A percentile compares a stretch with the other conserved stretches of the same genome.
Conservation (phyloP, 441 rosid genomes). For the Dalechampia spathulata region DNA sequence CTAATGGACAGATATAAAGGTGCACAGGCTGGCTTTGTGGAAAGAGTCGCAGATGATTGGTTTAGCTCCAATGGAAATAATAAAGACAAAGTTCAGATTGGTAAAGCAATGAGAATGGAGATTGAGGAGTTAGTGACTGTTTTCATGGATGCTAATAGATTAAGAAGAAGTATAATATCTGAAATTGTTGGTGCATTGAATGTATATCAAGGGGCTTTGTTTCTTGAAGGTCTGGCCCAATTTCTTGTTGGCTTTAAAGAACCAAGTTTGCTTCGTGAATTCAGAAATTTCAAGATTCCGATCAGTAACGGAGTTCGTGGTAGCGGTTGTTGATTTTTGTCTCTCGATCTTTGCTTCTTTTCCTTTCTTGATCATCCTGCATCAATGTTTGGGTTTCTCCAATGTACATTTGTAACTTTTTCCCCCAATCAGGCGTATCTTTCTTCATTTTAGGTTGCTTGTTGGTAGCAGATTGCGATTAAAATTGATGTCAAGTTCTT, state of each 20-base stretch:
- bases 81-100: conserved; percentile 17
- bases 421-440: no score
- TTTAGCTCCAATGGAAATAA: conserved; percentile 13
- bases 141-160: conserved; percentile 56
- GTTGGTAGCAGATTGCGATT: no score
- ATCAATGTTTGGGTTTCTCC: background rate
- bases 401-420: no score
- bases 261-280: conserved; percentile 32
- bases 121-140: conserved; percentile 61
- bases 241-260: conserved; percentile 72
- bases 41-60: conserved; percentile 42
- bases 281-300: conserved; percentile 25
- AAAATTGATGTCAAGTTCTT: no score
- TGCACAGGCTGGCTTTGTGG: conserved; percentile 37
- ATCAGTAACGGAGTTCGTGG: conserved; percentile 4
- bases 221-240: conserved; percentile 67
- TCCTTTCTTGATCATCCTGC: background rate
- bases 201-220: conserved; percentile 61
- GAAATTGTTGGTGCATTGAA: conserved; percentile 54
- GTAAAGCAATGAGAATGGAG: conserved; percentile 39
- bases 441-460: no score
- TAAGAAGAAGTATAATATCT: conserved; percentile 54
- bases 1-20: conserved; percentile 37
- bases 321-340: background rate
- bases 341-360: conserved; percentile 6